Conservation (phyloP, 108 stramenopile species). For the Nannochloropsis gaditana region DNA sequence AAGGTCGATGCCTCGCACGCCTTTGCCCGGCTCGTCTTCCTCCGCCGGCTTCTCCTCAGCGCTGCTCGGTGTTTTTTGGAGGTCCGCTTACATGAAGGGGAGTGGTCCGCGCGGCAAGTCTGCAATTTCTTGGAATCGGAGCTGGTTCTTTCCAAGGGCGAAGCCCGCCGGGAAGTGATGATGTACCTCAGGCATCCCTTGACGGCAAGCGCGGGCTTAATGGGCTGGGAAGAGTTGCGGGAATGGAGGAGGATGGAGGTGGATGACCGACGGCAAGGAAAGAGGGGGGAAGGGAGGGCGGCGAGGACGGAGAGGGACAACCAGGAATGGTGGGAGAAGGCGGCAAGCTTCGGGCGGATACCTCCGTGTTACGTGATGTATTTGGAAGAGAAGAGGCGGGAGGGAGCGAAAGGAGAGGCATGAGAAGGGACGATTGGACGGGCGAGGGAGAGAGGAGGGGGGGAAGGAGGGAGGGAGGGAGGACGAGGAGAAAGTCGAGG, state of each 20-base stretch:
- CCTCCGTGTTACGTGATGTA: too few species aligned
- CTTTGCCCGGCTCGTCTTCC: neutral
- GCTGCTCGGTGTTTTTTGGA: neutral
- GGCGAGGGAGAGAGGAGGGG: neutral
- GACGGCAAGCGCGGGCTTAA: neutral
- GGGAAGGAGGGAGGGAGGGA: neutral
- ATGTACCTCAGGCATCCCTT: neutral
- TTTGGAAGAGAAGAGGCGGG: neutral
- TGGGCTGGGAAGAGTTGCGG: neutral
- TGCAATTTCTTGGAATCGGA: neutral
- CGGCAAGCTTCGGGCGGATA: neutral
- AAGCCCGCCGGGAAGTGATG: neutral
- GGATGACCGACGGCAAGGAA: neutral
- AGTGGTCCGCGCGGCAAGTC: neutral
- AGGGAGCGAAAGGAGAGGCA: neutral
- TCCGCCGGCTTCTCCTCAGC: neutral
- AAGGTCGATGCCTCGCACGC: neutral
- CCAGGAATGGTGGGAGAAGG: constrained; percentile 8
- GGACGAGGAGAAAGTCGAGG: neutral
- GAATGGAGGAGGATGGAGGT: neutral
- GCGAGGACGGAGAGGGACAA: neutral
- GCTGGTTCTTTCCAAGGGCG: neutral
- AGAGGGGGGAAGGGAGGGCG: neutral
- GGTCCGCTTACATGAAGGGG: neutral
- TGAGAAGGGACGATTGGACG: neutral